Conservation (phyloP, 345 rosid species). For the Firmiana major region DNA sequence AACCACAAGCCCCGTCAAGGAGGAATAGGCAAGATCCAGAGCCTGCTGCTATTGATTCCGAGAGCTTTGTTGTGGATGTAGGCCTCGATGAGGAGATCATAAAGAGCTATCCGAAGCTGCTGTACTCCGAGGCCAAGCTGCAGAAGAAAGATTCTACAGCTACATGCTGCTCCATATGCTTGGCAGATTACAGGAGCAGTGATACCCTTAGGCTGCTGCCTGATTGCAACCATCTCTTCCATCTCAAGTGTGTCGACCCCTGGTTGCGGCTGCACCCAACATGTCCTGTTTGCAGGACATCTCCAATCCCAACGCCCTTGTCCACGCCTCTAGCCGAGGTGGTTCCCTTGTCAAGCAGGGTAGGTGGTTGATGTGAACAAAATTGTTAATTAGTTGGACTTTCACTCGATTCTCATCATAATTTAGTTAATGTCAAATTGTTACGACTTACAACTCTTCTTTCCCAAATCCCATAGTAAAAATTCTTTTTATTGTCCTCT, state of each 20-base stretch:
- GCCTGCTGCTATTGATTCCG: conserved; percentile 10
- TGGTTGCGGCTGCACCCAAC: conserved; percentile 75
- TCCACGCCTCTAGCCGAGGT: conserved; percentile 79
- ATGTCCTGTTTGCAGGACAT: conserved; percentile 76
- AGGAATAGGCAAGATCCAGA: conserved; percentile 1
- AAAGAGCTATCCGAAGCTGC: conserved; percentile 66
- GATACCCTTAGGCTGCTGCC: conserved; percentile 63
- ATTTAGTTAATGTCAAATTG: background rate
- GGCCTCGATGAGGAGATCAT: conserved; percentile 79
- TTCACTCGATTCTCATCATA: background rate
- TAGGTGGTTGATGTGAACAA: conserved; percentile 21
- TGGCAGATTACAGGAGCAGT: conserved; percentile 64
- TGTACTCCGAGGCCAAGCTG: conserved; percentile 56
- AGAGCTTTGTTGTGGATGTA: conserved; percentile 25
- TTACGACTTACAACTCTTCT: background rate
- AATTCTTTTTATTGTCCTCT: background rate
- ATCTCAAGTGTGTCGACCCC: conserved; percentile 76
- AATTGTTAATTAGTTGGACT: background rate
- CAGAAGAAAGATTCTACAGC: conserved; percentile 39
- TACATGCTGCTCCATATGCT: conserved; percentile 70
- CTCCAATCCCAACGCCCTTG: conserved; percentile 78
- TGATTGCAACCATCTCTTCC: conserved; percentile 77
- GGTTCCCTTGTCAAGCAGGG: conserved; percentile 57
- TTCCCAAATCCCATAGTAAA: background rate
- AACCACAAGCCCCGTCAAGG: background rate